These are phyloP conservation scores for Suillus spraguei DNA, from an alignment of 768 basidiomycete species.

Conservation along the genomic window DNA sequence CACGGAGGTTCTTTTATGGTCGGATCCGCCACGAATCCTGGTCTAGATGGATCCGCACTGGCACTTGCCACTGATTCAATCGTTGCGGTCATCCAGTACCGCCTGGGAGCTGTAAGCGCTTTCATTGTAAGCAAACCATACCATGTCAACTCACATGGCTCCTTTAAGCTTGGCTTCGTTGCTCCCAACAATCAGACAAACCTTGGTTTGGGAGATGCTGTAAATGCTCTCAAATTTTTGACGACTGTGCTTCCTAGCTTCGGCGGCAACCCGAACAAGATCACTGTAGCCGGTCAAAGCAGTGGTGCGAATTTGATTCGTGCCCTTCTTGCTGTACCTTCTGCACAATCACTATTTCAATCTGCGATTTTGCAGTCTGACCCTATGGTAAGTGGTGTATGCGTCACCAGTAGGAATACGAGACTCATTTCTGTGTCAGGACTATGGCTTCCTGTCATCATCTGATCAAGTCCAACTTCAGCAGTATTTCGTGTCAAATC, in stretches of 20 bases:
- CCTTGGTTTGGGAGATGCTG: slow-evolving; percentile 68
- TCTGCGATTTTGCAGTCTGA: slow-evolving; percentile 86
- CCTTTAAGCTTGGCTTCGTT: slow-evolving; percentile 69
- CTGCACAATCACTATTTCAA: slow-evolving; percentile 70
- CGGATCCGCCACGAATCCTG: slow-evolving; percentile 72
- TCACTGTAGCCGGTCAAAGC: slow-evolving; percentile 84
- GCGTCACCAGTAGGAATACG: background rate
- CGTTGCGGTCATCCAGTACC: slow-evolving; percentile 82
- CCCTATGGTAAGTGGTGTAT: slow-evolving; percentile 62
- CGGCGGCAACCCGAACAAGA: slow-evolving; percentile 63
- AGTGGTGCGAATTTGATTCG: slow-evolving; percentile 79
- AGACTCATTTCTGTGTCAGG: slow-evolving; percentile 39
- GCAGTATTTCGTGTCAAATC: slow-evolving; percentile 48
- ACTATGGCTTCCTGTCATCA: slow-evolving; percentile 68
- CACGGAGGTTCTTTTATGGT: slow-evolving; percentile 83
- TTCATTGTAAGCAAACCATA: background rate
- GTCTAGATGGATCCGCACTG: slow-evolving; percentile 76
- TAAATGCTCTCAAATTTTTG: slow-evolving; percentile 67
- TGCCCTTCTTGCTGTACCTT: slow-evolving; percentile 72
- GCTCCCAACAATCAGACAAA: slow-evolving; percentile 72
- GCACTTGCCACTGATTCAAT: slow-evolving; percentile 73
- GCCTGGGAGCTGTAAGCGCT: slow-evolving; percentile 69
- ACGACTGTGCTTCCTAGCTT: slow-evolving; percentile 59
- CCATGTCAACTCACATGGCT: background rate
- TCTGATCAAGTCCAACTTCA: slow-evolving; percentile 57